Evolutionary conservation across 2,329 filamentous ascomycete species (phyloP).

Genomic region (Teratosphaeria viscida): DNA sequence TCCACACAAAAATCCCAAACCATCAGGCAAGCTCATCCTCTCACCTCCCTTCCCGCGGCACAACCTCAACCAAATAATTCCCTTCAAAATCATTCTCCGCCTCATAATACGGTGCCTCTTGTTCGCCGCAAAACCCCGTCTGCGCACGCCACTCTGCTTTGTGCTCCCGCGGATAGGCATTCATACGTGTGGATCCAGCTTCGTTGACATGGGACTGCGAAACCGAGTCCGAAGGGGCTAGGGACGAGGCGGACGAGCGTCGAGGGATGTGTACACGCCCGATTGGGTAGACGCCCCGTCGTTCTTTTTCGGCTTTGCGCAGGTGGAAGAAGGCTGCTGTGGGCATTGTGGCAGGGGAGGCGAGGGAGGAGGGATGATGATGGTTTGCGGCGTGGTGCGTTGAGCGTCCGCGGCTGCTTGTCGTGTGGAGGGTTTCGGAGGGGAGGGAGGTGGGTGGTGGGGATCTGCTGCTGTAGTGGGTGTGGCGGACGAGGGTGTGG

Average conservation of each 20-base stretch:
- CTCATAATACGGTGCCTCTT: neutral
- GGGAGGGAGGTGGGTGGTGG: neutral
- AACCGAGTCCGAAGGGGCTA: conserved; percentile 10
- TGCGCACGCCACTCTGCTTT: neutral
- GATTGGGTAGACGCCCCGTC: neutral
- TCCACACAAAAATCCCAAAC: neutral
- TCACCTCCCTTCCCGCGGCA: neutral
- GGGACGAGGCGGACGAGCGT: neutral
- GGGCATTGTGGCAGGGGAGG: neutral
- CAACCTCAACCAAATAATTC: neutral
- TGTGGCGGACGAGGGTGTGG: neutral
- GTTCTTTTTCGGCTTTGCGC: neutral
- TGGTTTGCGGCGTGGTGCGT: neutral
- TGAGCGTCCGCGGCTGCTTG: neutral
- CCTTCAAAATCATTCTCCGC: neutral
- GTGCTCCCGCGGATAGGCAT: neutral
- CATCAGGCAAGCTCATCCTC: too few species aligned
- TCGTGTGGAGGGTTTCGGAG: neutral
- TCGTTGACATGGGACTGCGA: neutral
- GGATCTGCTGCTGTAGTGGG: neutral
- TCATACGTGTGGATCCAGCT: neutral
- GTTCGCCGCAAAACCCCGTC: neutral
- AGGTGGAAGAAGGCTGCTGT: neutral
- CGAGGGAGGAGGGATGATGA: neutral
- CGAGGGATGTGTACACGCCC: neutral